These are phyloP conservation scores for Pulveroboletus sp. DNA, from an alignment of 768 basidiomycete genomes.

Conservation along the genomic window DNA sequence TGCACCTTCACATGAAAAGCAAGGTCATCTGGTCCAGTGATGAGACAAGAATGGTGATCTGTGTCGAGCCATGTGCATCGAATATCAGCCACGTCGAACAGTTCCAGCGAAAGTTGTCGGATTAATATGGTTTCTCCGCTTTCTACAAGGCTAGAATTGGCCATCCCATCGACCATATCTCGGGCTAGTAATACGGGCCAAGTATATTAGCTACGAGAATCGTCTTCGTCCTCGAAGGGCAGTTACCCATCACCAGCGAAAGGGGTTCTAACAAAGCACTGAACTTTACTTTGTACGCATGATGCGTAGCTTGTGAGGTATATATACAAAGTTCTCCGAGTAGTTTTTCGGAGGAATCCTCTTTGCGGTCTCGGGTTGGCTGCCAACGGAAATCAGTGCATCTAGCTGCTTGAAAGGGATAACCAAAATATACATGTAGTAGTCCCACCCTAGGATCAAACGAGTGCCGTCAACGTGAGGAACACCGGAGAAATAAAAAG, in stretches of 20 bases:
- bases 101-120: background rate
- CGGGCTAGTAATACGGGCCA: background rate
- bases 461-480: background rate
- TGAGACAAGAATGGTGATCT: too few relatives aligned
- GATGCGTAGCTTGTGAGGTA: conserved; percentile 74
- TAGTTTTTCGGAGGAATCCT: conserved; percentile 85
- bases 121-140: background rate
- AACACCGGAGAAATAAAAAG: background rate
- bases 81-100: background rate
- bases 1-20: background rate
- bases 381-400: conserved; percentile 19
- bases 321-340: conserved; percentile 89
- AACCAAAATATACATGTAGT: conserved; percentile 69
- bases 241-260: background rate
- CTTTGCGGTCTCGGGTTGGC: conserved; percentile 59
- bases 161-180: too few relatives aligned
- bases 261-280: conserved; percentile 4
- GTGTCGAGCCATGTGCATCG: too few relatives aligned
- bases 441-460: conserved; percentile 77
- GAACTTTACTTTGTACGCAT: conserved; percentile 84
- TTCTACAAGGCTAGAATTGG: too few relatives aligned
- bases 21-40: too few relatives aligned
- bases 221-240: background rate
- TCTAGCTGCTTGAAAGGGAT: conserved; percentile 2
- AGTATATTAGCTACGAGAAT: background rate